Percentiles rank a stretch among this genome's conserved stretches.
These are phyloP conservation scores for Sporothrix pallida DNA, from an alignment of 2,329 filamentous ascomycete genomes.

Conservation along the genomic window DNA sequence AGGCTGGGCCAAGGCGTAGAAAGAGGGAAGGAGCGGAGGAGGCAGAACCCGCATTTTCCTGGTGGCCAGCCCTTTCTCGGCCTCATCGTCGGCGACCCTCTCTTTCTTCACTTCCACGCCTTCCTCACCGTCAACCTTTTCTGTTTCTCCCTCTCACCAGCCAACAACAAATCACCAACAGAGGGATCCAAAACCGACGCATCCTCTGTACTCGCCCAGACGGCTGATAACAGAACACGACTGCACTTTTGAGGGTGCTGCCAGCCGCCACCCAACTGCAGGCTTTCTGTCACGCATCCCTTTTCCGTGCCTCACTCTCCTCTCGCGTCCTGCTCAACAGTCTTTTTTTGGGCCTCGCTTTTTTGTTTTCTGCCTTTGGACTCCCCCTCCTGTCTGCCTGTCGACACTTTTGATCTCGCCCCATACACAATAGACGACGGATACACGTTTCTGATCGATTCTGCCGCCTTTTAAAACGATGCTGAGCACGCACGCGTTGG, in stretches of 20 bases:
- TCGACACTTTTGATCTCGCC: background rate
- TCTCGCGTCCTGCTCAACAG: background rate
- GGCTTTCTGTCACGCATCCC: constrained; percentile 7
- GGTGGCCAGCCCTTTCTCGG: constrained; percentile 28
- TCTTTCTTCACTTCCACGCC: constrained; percentile 6
- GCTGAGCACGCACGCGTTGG: constrained; percentile 30
- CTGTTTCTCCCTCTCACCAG: constrained; percentile 13
- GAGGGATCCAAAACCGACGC: constrained; percentile 3
- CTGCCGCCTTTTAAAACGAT: constrained; percentile 7
- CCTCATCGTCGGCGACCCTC: constrained; percentile 28
- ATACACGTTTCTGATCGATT: background rate
- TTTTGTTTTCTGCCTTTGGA: background rate
- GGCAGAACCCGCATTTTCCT: constrained; percentile 29
- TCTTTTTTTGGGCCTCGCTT: background rate
- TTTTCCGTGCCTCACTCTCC: constrained; percentile 19
- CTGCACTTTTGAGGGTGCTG: constrained; percentile 23
- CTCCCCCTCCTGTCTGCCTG: constrained; percentile 1
- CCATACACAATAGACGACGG: background rate
- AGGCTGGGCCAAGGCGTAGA: constrained; percentile 24
- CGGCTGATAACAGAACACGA: background rate
- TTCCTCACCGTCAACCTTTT: background rate
- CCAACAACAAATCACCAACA: constrained; percentile 13
- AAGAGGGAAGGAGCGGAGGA: constrained; percentile 29
- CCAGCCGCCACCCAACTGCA: constrained; percentile 3
- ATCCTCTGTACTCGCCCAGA: background rate